These are phyloP conservation scores for Pholiota microspora DNA, from an alignment of 768 basidiomycete genomes.

Conservation along the genomic window DNA sequence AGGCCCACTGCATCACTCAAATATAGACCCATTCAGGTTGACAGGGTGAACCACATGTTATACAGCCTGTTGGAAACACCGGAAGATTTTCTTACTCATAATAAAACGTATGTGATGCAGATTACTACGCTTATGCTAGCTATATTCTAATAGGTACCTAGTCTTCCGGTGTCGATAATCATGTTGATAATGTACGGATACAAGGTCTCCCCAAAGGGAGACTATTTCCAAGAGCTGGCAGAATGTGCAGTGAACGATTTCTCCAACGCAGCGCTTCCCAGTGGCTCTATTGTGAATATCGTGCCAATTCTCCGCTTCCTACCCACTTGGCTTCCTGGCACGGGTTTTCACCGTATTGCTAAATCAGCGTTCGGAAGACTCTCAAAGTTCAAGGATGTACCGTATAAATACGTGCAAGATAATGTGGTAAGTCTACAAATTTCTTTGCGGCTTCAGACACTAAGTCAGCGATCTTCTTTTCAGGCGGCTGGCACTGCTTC, in stretches of 20 bases:
- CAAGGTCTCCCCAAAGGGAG: conserved; percentile 3
- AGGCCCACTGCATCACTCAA: conserved; percentile 14
- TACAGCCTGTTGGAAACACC: conserved; percentile 7
- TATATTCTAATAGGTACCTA: too few species aligned
- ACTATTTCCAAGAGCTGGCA: background rate
- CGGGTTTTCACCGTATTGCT: background rate
- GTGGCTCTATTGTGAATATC: conserved; percentile 9
- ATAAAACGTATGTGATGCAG: conserved; percentile 4
- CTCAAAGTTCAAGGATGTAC: background rate
- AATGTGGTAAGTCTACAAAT: background rate
- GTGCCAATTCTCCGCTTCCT: conserved; percentile 12
- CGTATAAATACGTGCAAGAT: background rate
- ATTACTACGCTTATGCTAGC: too few species aligned
- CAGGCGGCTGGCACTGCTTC: background rate
- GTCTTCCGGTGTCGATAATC: conserved; percentile 8
- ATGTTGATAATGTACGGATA: conserved; percentile 14
- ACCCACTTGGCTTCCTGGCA: conserved; percentile 15
- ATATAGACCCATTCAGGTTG: conserved; percentile 23
- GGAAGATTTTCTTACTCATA: conserved; percentile 11
- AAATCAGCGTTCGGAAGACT: background rate
- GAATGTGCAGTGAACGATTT: conserved; percentile 5
- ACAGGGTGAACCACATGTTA: conserved; percentile 20
- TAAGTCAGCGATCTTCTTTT: background rate
- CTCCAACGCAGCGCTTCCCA: background rate
- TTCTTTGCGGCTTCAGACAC: background rate